phyloP scores from a whole-genome alignment of 257 asterid genomes.

The Ocimum tenuiflorum region DNA sequence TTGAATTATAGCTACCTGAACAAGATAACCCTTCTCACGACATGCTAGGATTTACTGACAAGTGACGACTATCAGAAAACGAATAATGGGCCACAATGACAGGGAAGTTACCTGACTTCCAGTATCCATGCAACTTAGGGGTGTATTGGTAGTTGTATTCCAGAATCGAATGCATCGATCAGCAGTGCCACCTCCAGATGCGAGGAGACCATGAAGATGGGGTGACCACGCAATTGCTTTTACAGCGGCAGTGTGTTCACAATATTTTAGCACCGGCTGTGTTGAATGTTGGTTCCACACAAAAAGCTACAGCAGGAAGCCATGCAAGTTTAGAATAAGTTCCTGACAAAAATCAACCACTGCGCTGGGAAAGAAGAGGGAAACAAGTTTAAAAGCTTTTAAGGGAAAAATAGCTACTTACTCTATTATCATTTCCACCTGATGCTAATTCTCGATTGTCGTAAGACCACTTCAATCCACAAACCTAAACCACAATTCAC shows the following conservation, averaged over 20 bases:
- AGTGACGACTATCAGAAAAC: not conserved
- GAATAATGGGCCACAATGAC: not conserved
- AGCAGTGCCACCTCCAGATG: constrained; percentile 99
- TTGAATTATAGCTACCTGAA: not conserved
- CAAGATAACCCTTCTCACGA: not conserved
- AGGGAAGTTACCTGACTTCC: constrained; percentile 77
- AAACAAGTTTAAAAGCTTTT: constrained; percentile 5
- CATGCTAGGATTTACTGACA: not conserved
- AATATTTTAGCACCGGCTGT: constrained; percentile 75
- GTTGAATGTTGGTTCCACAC: constrained; percentile 92
- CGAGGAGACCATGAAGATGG: constrained; percentile 95
- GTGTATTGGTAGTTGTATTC: constrained; percentile 85
- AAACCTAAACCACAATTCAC: constrained; percentile 47
- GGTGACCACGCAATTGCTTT: constrained; percentile 99
- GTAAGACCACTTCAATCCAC: constrained; percentile 98
- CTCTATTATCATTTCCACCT: constrained; percentile 92
- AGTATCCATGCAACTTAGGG: constrained; percentile 82
- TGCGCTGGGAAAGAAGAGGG: not conserved
- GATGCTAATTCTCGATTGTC: constrained; percentile 95
- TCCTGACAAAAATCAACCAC: not conserved
- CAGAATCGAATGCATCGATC: constrained; percentile 94
- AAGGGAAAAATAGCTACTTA: constrained; percentile 28
- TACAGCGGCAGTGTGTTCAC: constrained; percentile 97
- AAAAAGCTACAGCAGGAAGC: constrained; percentile 45
- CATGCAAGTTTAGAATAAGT: not conserved